Conservation (phyloP, 441 rosid genomes). For the Gossypium gossypioides region DNA sequence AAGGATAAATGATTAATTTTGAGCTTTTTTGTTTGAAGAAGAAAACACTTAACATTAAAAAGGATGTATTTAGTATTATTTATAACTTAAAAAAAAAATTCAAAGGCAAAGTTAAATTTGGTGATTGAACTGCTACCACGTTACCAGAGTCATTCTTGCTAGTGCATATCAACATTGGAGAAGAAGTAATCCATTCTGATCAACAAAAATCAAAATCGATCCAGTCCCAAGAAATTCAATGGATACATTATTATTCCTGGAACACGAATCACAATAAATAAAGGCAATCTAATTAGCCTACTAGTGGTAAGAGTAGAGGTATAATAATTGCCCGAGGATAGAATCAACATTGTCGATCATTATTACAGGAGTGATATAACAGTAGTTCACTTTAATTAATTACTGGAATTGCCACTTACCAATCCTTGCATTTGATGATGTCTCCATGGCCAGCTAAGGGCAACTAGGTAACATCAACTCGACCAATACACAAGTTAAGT, state of each 20-base stretch:
- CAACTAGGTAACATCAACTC: background rate
- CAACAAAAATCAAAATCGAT: too few relatives aligned
- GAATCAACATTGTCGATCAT: background rate
- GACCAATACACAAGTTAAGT: background rate
- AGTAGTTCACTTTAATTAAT: background rate
- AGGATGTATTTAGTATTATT: too few relatives aligned
- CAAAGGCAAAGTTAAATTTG: too few relatives aligned
- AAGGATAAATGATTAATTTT: too few relatives aligned
- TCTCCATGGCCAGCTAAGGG: background rate
- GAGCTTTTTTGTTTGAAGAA: too few relatives aligned
- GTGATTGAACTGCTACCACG: too few relatives aligned
- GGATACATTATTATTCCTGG: background rate
- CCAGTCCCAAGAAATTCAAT: background rate
- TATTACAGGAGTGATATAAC: background rate
- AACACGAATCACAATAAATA: background rate
- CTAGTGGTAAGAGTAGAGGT: background rate
- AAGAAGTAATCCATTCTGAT: too few relatives aligned
- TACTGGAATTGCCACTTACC: background rate
- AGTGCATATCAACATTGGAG: too few relatives aligned
- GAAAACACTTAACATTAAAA: too few relatives aligned
- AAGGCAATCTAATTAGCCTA: background rate
- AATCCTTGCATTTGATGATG: background rate
- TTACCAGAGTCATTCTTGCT: too few relatives aligned
- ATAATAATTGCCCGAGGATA: background rate
- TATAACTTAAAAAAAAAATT: too few relatives aligned